These are phyloP conservation scores for Solanum stenotomum DNA, from an alignment of 257 asterid genomes.

Conservation along the genomic window DNA sequence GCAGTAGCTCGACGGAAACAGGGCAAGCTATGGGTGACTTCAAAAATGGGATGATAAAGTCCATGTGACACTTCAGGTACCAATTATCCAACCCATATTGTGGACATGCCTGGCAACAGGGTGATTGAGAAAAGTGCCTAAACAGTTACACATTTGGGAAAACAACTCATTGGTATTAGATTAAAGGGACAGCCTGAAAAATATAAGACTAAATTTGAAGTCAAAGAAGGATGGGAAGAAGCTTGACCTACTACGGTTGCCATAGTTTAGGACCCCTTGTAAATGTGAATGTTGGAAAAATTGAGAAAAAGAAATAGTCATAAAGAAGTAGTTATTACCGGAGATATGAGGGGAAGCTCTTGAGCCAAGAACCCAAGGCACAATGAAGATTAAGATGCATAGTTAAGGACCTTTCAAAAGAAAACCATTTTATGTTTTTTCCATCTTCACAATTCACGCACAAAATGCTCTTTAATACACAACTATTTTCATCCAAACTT, in stretches of 20 bases:
- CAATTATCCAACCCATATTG: background rate
- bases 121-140: background rate
- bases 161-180: background rate
- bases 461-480: background rate
- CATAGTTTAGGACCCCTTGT: background rate
- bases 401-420: background rate
- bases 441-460: background rate
- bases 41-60: background rate
- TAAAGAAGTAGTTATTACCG: background rate
- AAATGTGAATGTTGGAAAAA: background rate
- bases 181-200: background rate
- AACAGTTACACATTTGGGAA: background rate
- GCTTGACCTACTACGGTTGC: background rate
- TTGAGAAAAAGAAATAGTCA: background rate
- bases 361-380: background rate
- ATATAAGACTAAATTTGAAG: background rate
- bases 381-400: background rate
- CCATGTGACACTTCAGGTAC: background rate
- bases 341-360: background rate
- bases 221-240: background rate
- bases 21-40: background rate
- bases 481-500: background rate
- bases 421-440: background rate
- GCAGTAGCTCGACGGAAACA: background rate
- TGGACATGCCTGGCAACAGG: background rate